phyloP scores from a whole-genome alignment of 768 basidiomycete species.

The Gymnopilus dilepis region DNA sequence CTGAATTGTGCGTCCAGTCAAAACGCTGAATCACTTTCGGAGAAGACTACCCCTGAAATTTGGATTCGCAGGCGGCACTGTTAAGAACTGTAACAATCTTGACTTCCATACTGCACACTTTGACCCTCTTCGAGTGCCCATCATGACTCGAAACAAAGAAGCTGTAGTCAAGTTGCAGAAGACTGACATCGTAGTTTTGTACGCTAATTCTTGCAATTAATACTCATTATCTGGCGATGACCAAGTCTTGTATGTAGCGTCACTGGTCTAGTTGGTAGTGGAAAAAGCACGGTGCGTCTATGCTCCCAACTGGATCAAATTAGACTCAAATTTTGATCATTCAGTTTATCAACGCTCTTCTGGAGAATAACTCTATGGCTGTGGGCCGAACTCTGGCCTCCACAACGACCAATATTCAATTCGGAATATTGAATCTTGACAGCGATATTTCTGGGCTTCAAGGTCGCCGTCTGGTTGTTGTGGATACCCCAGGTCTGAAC shows the following conservation, averaged over 20 bases:
- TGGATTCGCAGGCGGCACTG: too few relatives aligned
- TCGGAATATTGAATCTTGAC: not conserved
- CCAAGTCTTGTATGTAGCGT: not conserved
- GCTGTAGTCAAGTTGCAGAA: not conserved
- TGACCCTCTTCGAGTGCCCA: too few relatives aligned
- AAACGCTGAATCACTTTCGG: too few relatives aligned
- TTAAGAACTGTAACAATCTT: too few relatives aligned
- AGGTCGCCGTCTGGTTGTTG: not conserved
- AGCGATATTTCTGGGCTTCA: too few relatives aligned
- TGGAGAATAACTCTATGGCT: not conserved
- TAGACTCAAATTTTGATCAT: not conserved
- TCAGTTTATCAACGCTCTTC: not conserved
- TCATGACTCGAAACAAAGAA: too few relatives aligned
- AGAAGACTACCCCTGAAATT: too few relatives aligned
- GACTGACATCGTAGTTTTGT: not conserved
- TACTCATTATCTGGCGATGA: not conserved
- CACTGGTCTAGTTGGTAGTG: not conserved
- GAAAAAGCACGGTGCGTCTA: not conserved
- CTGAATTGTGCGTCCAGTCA: too few relatives aligned
- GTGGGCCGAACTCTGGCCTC: not conserved
- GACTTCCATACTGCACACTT: too few relatives aligned
- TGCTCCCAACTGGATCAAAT: not conserved
- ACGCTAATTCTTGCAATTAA: not conserved
- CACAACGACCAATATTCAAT: not conserved
- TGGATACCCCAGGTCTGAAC: constrained; percentile 6